Conservation (phyloP, 192 early-diverging fungal genomes). For the Rhizophagus sp. region DNA sequence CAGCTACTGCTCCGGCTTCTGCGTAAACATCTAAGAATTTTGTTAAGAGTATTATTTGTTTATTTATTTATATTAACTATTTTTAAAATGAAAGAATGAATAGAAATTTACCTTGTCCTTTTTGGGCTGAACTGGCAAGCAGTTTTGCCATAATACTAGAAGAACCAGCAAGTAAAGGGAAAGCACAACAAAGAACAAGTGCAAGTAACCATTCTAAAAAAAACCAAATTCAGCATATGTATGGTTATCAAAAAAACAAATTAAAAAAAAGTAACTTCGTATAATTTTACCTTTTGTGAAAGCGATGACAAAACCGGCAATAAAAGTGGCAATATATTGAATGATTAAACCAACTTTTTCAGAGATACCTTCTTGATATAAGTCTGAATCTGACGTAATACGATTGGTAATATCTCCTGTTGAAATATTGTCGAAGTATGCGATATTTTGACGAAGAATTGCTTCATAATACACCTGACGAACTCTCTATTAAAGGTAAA, state of each 20-base stretch:
- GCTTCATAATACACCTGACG: constrained; percentile 70
- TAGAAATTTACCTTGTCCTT: constrained; percentile 11
- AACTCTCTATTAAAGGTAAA: constrained; percentile 46
- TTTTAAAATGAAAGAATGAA: not conserved
- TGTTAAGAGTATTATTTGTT: too few species aligned
- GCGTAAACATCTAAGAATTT: constrained; percentile 63
- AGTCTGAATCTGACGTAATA: constrained; percentile 35
- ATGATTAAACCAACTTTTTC: constrained; percentile 82
- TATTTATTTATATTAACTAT: not conserved
- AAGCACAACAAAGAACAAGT: constrained; percentile 73
- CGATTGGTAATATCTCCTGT: constrained; percentile 74
- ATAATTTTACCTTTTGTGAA: constrained; percentile 52
- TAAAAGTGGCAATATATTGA: constrained; percentile 63
- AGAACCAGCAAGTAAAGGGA: constrained; percentile 66
- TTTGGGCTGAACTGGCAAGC: not conserved
- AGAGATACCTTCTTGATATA: constrained; percentile 86
- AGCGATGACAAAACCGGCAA: constrained; percentile 75
- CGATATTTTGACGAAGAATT: constrained; percentile 82
- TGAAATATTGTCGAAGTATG: constrained; percentile 82
- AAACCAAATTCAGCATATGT: constrained; percentile 35
- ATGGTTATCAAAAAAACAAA: not conserved
- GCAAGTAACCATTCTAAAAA: constrained; percentile 78
- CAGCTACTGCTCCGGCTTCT: constrained; percentile 83
- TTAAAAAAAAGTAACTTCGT: constrained; percentile 6
- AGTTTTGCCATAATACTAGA: constrained; percentile 16